These are phyloP conservation scores for Beauveria medogensis DNA, from an alignment of 2,329 filamentous ascomycete species.

Conservation along the genomic window DNA sequence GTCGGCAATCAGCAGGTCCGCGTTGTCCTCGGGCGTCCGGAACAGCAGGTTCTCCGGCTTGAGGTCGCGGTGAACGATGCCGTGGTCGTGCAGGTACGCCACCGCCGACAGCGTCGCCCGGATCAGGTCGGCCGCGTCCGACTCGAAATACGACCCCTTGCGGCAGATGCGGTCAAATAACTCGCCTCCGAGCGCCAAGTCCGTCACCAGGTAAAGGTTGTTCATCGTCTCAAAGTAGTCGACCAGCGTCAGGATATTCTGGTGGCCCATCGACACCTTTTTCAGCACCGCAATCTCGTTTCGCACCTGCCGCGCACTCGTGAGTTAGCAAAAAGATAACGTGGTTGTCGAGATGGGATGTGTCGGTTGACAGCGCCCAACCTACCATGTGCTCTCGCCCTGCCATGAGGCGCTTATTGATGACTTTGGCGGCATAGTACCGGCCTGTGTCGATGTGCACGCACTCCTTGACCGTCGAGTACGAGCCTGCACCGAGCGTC, in stretches of 20 bases:
- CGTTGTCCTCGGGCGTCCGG: slow-evolving; percentile 94
- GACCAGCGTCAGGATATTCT: slow-evolving; percentile 94
- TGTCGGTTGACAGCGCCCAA: neutral
- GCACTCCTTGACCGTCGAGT: slow-evolving; percentile 98
- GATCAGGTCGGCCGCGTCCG: slow-evolving; percentile 90
- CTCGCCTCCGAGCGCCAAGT: slow-evolving; percentile 91
- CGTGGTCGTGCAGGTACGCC: slow-evolving; percentile 95
- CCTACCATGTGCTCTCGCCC: slow-evolving; percentile 94
- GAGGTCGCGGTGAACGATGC: slow-evolving; percentile 94
- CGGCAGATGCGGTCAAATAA: slow-evolving; percentile 97
- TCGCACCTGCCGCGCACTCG: slow-evolving; percentile 54
- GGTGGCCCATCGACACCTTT: slow-evolving; percentile 97
- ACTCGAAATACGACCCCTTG: slow-evolving; percentile 97
- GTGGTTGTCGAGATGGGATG: neutral
- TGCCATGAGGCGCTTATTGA: slow-evolving; percentile 97
- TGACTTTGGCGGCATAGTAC: slow-evolving; percentile 98
- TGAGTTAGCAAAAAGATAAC: neutral
- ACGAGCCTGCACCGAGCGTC: slow-evolving; percentile 91
- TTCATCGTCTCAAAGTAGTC: slow-evolving; percentile 99
- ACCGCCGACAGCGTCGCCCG: slow-evolving; percentile 94
- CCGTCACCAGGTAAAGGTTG: slow-evolving; percentile 96
- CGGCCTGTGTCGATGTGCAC: slow-evolving; percentile 96
- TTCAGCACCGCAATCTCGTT: slow-evolving; percentile 98
- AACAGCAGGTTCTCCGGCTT: slow-evolving; percentile 98
- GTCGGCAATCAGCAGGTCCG: slow-evolving; percentile 92